Conservation (phyloP, 352 stramenopile genomes). For the Saprolegnia parasitica region DNA sequence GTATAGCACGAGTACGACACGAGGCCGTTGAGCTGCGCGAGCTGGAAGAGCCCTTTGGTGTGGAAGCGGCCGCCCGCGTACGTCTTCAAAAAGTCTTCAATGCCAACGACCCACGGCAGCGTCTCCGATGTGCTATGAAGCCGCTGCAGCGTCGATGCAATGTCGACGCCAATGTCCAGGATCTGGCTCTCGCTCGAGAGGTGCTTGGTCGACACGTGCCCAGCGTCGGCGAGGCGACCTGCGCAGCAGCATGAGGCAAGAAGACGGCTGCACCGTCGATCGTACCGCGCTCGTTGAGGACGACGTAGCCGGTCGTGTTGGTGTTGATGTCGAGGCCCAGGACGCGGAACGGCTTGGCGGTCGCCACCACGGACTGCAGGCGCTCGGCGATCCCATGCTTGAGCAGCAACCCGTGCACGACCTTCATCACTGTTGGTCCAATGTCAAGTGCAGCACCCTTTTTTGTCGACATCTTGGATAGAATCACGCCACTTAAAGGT, state of each 20-base stretch:
- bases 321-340: constrained; percentile 83
- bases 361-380: not conserved
- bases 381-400: constrained; percentile 14
- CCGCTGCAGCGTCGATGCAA: constrained; percentile 33
- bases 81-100: constrained; percentile 84
- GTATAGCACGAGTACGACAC: constrained; percentile 75
- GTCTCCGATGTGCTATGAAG: not conserved
- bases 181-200: constrained; percentile 56
- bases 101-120: constrained; percentile 59
- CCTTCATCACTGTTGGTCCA: constrained; percentile 15
- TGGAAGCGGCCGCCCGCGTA: constrained; percentile 70
- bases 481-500: constrained; percentile 1
- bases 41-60: constrained; percentile 80
- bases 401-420: constrained; percentile 17
- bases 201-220: constrained; percentile 54
- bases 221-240: constrained; percentile 48
- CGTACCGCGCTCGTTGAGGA: constrained; percentile 45
- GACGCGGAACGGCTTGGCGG: constrained; percentile 37
- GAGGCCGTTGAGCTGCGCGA: constrained; percentile 82
- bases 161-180: constrained; percentile 49
- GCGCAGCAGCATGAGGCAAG: not conserved
- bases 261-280: not conserved
- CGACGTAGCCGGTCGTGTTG: constrained; percentile 68
- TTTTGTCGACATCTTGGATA: not conserved
- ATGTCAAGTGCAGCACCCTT: too few species aligned